phyloP scores from a whole-genome alignment of 495 filamentous ascomycete genomes.

The Penicillium arizonense region DNA sequence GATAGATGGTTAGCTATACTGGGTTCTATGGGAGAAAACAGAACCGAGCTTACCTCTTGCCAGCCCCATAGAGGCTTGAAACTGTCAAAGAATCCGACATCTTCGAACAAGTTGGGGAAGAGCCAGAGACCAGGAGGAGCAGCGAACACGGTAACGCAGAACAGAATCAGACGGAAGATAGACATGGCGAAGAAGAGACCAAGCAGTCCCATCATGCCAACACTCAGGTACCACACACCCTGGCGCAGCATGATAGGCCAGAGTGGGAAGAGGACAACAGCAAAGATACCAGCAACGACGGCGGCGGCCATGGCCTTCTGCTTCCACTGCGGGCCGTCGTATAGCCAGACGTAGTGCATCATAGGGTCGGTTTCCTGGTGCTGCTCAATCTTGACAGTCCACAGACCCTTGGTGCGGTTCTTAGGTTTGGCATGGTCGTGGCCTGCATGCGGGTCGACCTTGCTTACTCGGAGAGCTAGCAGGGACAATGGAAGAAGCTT shows the following conservation, averaged over 20 bases:
- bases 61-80: slow-evolving; percentile 97
- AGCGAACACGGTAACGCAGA: slow-evolving; percentile 84
- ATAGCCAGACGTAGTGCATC: slow-evolving; percentile 95
- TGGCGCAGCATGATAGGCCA: slow-evolving; percentile 91
- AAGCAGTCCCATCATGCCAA: slow-evolving; percentile 87
- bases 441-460: slow-evolving; percentile 68
- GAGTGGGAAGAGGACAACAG: slow-evolving; percentile 90
- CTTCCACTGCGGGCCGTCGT: slow-evolving; percentile 91
- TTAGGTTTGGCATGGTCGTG: slow-evolving; percentile 77
- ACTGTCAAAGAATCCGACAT: slow-evolving; percentile 97
- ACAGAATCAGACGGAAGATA: slow-evolving; percentile 94
- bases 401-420: slow-evolving; percentile 91
- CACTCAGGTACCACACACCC: slow-evolving; percentile 97
- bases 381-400: slow-evolving; percentile 95
- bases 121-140: slow-evolving; percentile 90
- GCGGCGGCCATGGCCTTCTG: slow-evolving; percentile 86
- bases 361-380: slow-evolving; percentile 91
- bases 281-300: slow-evolving; percentile 77
- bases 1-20: slow-evolving; percentile 8
- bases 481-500: slow-evolving; percentile 96
- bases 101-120: slow-evolving; percentile 97
- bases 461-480: slow-evolving; percentile 85
- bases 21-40: background rate
- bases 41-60: slow-evolving; percentile 72
- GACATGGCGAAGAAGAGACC: slow-evolving; percentile 97